Conservation (phyloP, 83 land plant species). For the Isoetes engelmannii region DNA sequence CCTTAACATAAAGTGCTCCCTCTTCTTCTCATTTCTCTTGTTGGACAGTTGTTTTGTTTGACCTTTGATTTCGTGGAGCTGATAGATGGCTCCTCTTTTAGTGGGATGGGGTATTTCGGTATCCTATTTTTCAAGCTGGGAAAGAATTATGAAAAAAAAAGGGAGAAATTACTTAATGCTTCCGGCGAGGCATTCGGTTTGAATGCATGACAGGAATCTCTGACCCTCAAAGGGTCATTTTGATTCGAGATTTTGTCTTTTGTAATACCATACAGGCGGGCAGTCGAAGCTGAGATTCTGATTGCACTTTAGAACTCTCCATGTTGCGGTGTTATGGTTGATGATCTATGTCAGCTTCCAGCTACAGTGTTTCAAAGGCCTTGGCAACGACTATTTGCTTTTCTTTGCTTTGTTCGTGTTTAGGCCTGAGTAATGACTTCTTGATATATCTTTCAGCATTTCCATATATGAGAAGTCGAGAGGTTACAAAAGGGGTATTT, state of each 20-base stretch:
- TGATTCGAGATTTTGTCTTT: neutral
- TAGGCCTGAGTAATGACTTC: neutral
- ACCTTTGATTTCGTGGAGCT: no score
- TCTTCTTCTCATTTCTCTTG: no score
- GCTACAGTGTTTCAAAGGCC: conserved; percentile 28
- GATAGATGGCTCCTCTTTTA: no score
- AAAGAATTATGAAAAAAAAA: no score
- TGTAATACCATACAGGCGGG: conserved; percentile 7
- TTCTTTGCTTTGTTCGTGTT: neutral
- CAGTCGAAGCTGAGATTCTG: conserved; percentile 27
- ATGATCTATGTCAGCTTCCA: conserved; percentile 27
- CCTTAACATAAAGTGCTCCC: no score
- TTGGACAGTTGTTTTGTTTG: no score
- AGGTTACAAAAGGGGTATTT: conserved; percentile 21
- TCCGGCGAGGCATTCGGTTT: no score
- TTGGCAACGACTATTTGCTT: neutral
- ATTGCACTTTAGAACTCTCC: conserved; percentile 21
- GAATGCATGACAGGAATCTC: no score
- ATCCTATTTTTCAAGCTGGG: no score
- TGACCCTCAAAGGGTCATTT: no score
- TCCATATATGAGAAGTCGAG: conserved; percentile 25
- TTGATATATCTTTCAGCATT: conserved; percentile 2
- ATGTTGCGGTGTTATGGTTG: conserved; percentile 23
- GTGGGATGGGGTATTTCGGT: no score
- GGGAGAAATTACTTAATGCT: no score